Conservation (phyloP, 192 early-diverging fungal species). For the Coemansia sp. region DNA sequence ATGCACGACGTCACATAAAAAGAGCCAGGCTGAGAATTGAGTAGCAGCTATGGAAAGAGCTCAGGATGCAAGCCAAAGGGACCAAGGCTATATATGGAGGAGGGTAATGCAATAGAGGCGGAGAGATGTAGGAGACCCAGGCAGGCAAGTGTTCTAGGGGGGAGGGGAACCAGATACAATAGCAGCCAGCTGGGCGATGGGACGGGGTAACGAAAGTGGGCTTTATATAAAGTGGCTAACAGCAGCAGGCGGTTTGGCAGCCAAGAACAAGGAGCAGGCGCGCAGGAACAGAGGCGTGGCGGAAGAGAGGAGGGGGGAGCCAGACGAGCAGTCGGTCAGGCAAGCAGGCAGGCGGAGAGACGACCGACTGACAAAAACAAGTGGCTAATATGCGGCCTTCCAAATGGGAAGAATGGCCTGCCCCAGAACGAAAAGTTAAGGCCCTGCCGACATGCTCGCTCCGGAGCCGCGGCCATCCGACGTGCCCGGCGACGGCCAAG, state of each 20-base stretch:
- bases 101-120: too few species aligned
- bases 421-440: constrained; percentile 2
- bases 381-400: constrained; percentile 11
- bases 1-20: too few species aligned
- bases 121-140: too few species aligned
- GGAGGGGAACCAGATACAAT: too few species aligned
- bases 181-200: not conserved
- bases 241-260: not conserved
- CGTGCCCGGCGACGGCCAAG: too few species aligned
- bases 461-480: not conserved
- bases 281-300: not conserved
- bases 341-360: not conserved
- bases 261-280: constrained; percentile 1
- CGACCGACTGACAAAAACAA: constrained; percentile 6
- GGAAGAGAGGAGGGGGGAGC: not conserved
- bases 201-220: not conserved
- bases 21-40: too few species aligned
- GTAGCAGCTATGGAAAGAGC: too few species aligned
- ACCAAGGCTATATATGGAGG: too few species aligned
- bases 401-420: constrained; percentile 8
- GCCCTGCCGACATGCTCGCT: not conserved
- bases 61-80: too few species aligned
- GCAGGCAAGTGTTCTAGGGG: too few species aligned
- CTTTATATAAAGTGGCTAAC: constrained; percentile 3
- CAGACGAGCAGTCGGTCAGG: not conserved